Conservation (phyloP, 208 protist species). For the Wallacemonas collosoma region DNA sequence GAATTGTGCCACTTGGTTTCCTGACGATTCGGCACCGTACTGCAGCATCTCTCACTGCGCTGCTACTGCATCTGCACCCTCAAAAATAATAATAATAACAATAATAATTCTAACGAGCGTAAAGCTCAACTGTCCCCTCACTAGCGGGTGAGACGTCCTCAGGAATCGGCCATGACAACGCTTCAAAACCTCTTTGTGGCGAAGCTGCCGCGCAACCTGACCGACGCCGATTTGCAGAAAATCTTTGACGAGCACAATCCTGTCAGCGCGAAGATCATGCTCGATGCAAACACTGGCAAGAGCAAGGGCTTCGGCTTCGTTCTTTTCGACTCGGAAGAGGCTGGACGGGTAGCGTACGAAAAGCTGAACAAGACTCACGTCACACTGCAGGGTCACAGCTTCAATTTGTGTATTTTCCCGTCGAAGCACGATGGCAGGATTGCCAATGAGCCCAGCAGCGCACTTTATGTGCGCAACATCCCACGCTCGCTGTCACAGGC, state of each 20-base stretch:
- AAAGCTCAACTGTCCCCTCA: no score
- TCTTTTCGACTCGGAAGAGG: slow-evolving; percentile 91
- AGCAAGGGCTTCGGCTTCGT: slow-evolving; percentile 97
- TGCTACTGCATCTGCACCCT: no score
- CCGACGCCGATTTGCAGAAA: slow-evolving; percentile 79
- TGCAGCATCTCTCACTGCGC: no score
- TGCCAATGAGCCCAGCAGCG: slow-evolving; percentile 52
- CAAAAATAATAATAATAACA: no score
- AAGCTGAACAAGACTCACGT: slow-evolving; percentile 73
- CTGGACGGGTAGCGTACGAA: slow-evolving; percentile 75
- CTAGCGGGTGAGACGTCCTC: no score
- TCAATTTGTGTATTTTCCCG: slow-evolving; percentile 81
- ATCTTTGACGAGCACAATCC: slow-evolving; percentile 84
- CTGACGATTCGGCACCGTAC: no score
- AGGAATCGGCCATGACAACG: slow-evolving; percentile 37
- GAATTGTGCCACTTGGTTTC: no score
- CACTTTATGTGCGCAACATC: slow-evolving; percentile 87
- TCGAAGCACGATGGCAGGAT: slow-evolving; percentile 85
- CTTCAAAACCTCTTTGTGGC: slow-evolving; percentile 98
- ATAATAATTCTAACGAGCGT: no score
- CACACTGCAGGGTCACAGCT: slow-evolving; percentile 57
- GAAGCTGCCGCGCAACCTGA: slow-evolving; percentile 90
- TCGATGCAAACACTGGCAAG: slow-evolving; percentile 89
- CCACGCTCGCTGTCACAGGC: slow-evolving; percentile 49
- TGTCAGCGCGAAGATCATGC: slow-evolving; percentile 87